Evolutionary conservation across 1,139 yeast species (phyloP).

Genomic region (Pichia sp.): DNA sequence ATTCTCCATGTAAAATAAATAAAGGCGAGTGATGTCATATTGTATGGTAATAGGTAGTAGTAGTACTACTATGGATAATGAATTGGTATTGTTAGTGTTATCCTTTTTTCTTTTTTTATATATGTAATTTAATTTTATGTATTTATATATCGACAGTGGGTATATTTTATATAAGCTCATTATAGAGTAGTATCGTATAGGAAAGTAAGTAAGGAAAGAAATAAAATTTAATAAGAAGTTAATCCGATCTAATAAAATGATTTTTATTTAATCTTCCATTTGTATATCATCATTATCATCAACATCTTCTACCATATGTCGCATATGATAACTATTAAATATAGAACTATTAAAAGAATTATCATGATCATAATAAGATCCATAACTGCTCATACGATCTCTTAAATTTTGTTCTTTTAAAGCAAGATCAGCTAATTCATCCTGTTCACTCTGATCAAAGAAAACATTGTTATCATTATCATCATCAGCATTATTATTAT

Average conservation of each 20-base stretch:
- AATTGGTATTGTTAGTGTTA: too few relatives aligned
- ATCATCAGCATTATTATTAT: constrained; percentile 12
- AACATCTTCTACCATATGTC: constrained; percentile 6
- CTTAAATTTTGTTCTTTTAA: constrained; percentile 6
- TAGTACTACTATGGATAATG: too few relatives aligned
- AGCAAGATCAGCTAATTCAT: constrained; percentile 1
- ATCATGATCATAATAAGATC: constrained; percentile 15
- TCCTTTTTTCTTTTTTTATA: too few relatives aligned
- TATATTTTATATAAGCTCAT: background rate
- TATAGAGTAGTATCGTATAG: background rate
- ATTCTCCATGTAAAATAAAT: too few relatives aligned
- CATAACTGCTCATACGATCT: constrained; percentile 18
- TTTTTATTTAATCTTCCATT: constrained; percentile 10
- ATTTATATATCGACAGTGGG: background rate
- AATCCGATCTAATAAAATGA: background rate
- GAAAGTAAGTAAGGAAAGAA: background rate
- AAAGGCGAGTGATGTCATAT: too few relatives aligned
- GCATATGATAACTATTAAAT: background rate
- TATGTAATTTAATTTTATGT: too few relatives aligned
- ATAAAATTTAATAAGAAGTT: background rate
- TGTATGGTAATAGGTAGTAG: too few relatives aligned
- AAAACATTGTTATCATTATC: constrained; percentile 11
- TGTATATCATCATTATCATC: constrained; percentile 12
- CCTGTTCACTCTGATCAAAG: background rate
- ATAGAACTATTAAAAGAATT: background rate